Evolutionary conservation across 2,329 filamentous ascomycete genomes (phyloP).

Genomic region (Hymenoscyphus scutula): DNA sequence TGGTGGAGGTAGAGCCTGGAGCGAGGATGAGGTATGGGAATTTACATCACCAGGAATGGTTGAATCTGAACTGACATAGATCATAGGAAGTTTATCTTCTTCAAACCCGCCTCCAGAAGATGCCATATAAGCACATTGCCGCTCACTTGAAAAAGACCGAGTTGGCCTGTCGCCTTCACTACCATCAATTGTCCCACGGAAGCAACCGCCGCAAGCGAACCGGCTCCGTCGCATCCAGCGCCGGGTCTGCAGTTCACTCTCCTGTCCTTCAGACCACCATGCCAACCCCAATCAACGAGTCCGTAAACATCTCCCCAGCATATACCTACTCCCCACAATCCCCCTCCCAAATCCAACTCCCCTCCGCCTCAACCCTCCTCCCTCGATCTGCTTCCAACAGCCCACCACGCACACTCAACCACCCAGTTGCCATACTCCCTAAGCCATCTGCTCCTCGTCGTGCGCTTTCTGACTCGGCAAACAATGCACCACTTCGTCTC

Average conservation of each 20-base stretch:
- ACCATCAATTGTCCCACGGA: slow-evolving; percentile 80
- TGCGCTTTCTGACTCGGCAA: slow-evolving; percentile 43
- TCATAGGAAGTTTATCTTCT: slow-evolving; percentile 76
- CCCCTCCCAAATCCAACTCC: slow-evolving; percentile 39
- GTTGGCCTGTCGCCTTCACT: slow-evolving; percentile 81
- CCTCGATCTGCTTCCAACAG: slow-evolving; percentile 52
- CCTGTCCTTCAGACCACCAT: slow-evolving; percentile 48
- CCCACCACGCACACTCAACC: slow-evolving; percentile 43
- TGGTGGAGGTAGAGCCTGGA: slow-evolving; percentile 78
- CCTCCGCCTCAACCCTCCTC: slow-evolving; percentile 46
- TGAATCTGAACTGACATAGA: slow-evolving; percentile 15
- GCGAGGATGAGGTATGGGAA: slow-evolving; percentile 70
- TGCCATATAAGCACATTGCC: slow-evolving; percentile 89
- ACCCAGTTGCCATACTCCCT: slow-evolving; percentile 61
- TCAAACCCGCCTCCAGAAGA: slow-evolving; percentile 80
- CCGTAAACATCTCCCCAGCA: slow-evolving; percentile 32
- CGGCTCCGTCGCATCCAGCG: slow-evolving; percentile 66
- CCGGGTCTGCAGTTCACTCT: slow-evolving; percentile 48
- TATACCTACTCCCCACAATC: slow-evolving; percentile 40
- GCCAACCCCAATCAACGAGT: slow-evolving; percentile 51
- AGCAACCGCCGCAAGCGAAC: slow-evolving; percentile 77
- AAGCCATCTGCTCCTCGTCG: slow-evolving; percentile 55
- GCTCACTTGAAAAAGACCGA: slow-evolving; percentile 84
- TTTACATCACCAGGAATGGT: not conserved
- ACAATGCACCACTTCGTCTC: slow-evolving; percentile 49